A percentile compares a stretch with the other conserved stretches of the same genome.
Evolutionary conservation across 805 yeast genomes (phyloP).

Genomic region (Candida alai): DNA sequence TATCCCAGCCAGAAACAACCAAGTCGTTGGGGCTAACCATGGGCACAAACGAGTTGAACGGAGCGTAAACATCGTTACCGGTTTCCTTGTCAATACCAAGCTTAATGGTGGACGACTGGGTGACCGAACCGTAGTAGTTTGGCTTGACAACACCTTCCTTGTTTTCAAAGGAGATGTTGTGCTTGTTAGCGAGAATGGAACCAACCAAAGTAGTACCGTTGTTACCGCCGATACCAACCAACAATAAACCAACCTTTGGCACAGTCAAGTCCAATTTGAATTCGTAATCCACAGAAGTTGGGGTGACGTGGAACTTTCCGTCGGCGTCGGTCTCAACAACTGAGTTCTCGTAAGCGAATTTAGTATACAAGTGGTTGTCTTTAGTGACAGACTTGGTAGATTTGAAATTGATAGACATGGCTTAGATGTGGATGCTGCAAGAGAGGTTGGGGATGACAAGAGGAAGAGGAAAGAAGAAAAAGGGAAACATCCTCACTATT

Average conservation of each 20-base stretch:
- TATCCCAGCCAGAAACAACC: slow-evolving; percentile 94
- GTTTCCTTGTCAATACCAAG: slow-evolving; percentile 69
- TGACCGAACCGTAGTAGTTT: slow-evolving; percentile 91
- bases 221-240: slow-evolving; percentile 96
- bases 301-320: slow-evolving; percentile 62
- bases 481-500: background rate
- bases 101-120: slow-evolving; percentile 87
- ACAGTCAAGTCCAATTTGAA: slow-evolving; percentile 79
- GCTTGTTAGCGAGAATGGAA: slow-evolving; percentile 79
- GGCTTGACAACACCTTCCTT: slow-evolving; percentile 72
- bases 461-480: slow-evolving; percentile 1
- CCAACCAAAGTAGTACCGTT: slow-evolving; percentile 91
- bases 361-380: slow-evolving; percentile 52
- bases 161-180: slow-evolving; percentile 72
- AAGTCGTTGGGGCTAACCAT: slow-evolving; percentile 87
- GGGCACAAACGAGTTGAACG: slow-evolving; percentile 86
- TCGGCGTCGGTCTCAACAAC: slow-evolving; percentile 51
- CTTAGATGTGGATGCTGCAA: background rate
- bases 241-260: slow-evolving; percentile 83
- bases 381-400: slow-evolving; percentile 50
- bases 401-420: slow-evolving; percentile 44
- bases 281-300: slow-evolving; percentile 68
- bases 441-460: background rate
- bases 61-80: slow-evolving; percentile 88
- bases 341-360: slow-evolving; percentile 74